phyloP scores from a whole-genome alignment of 1,139 yeast genomes.

The Lipomyces yarrowii region DNA sequence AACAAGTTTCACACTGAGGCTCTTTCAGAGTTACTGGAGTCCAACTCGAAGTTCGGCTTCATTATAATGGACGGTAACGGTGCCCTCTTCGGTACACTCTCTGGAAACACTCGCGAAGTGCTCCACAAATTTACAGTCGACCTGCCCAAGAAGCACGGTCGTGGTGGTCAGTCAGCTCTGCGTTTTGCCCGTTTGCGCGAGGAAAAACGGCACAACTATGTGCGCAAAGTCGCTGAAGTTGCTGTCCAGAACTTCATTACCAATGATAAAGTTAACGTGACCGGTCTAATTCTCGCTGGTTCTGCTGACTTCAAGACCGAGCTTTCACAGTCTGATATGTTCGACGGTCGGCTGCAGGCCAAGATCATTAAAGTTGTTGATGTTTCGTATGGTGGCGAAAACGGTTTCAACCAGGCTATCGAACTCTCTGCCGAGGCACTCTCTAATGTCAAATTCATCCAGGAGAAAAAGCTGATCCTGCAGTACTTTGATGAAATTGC shows the following conservation, averaged over 20 bases:
- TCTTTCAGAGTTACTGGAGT: conserved; percentile 85
- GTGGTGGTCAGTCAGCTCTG: conserved; percentile 99
- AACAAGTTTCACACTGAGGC: conserved; percentile 98
- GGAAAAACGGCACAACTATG: conserved; percentile 97
- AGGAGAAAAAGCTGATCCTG: conserved; percentile 93
- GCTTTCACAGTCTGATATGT: conserved; percentile 86
- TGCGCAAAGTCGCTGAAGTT: conserved; percentile 95
- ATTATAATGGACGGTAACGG: conserved; percentile 99
- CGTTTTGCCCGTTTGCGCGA: conserved; percentile 99
- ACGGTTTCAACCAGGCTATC: conserved; percentile 98
- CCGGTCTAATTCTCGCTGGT: conserved; percentile 95
- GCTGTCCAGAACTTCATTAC: conserved; percentile 97
- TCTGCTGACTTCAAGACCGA: conserved; percentile 98
- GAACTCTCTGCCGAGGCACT: conserved; percentile 95
- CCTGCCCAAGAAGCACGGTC: conserved; percentile 98
- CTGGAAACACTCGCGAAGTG: conserved; percentile 96
- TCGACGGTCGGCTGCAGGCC: conserved; percentile 83
- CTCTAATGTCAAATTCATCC: conserved; percentile 94
- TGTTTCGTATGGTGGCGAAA: conserved; percentile 98
- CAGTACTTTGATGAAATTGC: conserved; percentile 94
- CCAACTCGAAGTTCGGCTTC: conserved; percentile 95
- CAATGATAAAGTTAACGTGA: conserved; percentile 87
- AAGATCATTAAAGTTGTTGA: conserved; percentile 92
- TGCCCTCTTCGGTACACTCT: conserved; percentile 90
- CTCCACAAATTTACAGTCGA: conserved; percentile 96